Percentiles rank a stretch among this genome's conserved stretches.
These are phyloP conservation scores for Macrophomina phaseolina DNA, from an alignment of 2,329 filamentous ascomycete genomes.

Conservation along the genomic window DNA sequence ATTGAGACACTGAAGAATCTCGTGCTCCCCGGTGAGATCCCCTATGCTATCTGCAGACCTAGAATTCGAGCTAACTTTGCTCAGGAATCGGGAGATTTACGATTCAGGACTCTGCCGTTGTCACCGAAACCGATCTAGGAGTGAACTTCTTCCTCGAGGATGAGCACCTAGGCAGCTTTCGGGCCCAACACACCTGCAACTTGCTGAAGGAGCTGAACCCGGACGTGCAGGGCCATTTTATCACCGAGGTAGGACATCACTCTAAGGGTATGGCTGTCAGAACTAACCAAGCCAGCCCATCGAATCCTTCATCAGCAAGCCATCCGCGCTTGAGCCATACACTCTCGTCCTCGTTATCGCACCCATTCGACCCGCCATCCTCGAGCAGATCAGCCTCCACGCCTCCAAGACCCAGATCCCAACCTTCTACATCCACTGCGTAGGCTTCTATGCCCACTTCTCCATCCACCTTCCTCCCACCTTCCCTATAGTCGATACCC, in stretches of 20 bases:
- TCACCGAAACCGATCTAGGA: conserved; percentile 83
- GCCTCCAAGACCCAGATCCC: conserved; percentile 68
- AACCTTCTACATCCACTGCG: conserved; percentile 81
- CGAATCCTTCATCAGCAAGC: conserved; percentile 50
- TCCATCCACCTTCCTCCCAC: conserved; percentile 76
- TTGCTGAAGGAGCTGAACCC: conserved; percentile 88
- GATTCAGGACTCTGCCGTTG: conserved; percentile 79
- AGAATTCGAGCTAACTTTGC: conserved; percentile 1
- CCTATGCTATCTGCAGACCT: neutral
- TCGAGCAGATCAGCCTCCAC: conserved; percentile 57
- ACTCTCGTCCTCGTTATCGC: conserved; percentile 67
- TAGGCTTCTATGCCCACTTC: conserved; percentile 91
- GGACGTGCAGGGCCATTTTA: conserved; percentile 80
- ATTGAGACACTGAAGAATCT: conserved; percentile 95
- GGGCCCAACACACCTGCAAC: conserved; percentile 78
- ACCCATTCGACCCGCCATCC: conserved; percentile 60
- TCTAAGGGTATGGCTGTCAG: too few species aligned
- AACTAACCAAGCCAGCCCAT: conserved; percentile 44
- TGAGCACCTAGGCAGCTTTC: conserved; percentile 73
- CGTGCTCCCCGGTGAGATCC: conserved; percentile 75
- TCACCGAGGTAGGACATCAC: conserved; percentile 56
- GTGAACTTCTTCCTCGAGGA: conserved; percentile 97
- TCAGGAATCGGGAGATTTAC: conserved; percentile 86
- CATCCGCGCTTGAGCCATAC: conserved; percentile 53
- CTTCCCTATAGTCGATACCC: conserved; percentile 93